Percentiles rank a stretch among this genome's conserved stretches.
Evolutionary conservation across 108 stramenopile species (phyloP).

Genomic region (Aurantiochytrium sp.): DNA sequence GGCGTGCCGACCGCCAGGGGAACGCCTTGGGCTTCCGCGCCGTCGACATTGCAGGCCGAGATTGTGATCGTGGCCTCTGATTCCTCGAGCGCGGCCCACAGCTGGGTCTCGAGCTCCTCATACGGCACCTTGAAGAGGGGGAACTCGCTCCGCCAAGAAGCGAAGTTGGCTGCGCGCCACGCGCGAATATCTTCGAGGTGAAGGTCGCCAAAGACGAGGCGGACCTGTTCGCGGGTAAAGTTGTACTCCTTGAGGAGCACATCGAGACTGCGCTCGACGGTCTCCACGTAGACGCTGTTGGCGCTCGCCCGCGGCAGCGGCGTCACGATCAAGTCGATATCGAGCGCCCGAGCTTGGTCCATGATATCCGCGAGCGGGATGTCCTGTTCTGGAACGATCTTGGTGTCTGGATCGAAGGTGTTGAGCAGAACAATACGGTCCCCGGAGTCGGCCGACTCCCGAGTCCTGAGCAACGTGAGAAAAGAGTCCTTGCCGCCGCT

Average conservation of each 20-base stretch:
- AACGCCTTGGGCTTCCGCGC: background rate
- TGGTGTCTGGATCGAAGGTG: constrained; percentile 72
- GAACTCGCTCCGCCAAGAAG: constrained; percentile 57
- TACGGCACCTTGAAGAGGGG: constrained; percentile 70
- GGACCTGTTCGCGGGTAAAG: constrained; percentile 31
- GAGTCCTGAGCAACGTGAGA: constrained; percentile 65
- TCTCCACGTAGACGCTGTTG: constrained; percentile 59
- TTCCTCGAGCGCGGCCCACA: constrained; percentile 58
- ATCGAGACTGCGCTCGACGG: constrained; percentile 60
- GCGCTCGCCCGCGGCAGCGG: constrained; percentile 67
- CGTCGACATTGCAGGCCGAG: constrained; percentile 53
- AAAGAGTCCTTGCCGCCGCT: constrained; percentile 87
- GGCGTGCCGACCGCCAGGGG: constrained; percentile 48
- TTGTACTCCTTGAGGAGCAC: constrained; percentile 39
- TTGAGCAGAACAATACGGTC: constrained; percentile 68
- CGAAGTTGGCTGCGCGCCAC: constrained; percentile 68
- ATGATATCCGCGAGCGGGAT: constrained; percentile 65
- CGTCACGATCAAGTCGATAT: constrained; percentile 69
- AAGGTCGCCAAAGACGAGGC: constrained; percentile 80
- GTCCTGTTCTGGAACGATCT: constrained; percentile 80
- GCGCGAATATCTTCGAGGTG: constrained; percentile 78
- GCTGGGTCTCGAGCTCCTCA: constrained; percentile 38
- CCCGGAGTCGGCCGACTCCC: background rate
- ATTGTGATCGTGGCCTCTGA: constrained; percentile 58
- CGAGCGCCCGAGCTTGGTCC: constrained; percentile 66